Percentiles rank a stretch among this genome's conserved stretches.
Evolutionary conservation across 805 yeast genomes (phyloP).

Genomic region (Grigorovia jiainica): DNA sequence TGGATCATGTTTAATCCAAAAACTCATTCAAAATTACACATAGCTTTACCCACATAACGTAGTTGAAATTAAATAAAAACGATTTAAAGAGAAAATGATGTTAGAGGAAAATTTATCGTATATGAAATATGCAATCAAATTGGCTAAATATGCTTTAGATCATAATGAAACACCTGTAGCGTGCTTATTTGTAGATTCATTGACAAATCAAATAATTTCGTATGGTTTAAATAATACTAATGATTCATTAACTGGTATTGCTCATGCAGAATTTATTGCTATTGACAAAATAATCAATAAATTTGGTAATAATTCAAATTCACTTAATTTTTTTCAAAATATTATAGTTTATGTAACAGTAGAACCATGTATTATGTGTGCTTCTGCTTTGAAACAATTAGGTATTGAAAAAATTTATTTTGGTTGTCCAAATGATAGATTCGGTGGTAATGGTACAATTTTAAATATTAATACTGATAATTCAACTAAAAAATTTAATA

Average conservation of each 20-base stretch:
- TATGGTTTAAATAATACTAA: constrained; percentile 84
- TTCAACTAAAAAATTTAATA: constrained; percentile 12
- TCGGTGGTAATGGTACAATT: constrained; percentile 95
- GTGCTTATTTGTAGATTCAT: constrained; percentile 51
- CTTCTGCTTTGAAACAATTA: constrained; percentile 76
- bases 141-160: constrained; percentile 56
- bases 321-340: constrained; percentile 27
- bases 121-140: constrained; percentile 44
- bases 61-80: too few species aligned
- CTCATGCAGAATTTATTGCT: constrained; percentile 89
- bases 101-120: constrained; percentile 13
- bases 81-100: neutral
- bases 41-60: too few species aligned
- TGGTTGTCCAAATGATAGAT: constrained; percentile 91
- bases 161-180: constrained; percentile 81
- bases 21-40: too few species aligned
- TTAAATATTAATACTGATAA: constrained; percentile 44
- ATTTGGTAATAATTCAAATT: constrained; percentile 15
- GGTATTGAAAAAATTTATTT: constrained; percentile 66
- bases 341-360: constrained; percentile 83
- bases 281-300: constrained; percentile 42
- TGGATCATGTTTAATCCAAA: too few species aligned
- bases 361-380: constrained; percentile 98
- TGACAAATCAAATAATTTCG: constrained; percentile 45
- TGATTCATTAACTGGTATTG: constrained; percentile 71